Evolutionary conservation across 345 rosid genomes (phyloP).

Genomic region (Populus deltoides): DNA sequence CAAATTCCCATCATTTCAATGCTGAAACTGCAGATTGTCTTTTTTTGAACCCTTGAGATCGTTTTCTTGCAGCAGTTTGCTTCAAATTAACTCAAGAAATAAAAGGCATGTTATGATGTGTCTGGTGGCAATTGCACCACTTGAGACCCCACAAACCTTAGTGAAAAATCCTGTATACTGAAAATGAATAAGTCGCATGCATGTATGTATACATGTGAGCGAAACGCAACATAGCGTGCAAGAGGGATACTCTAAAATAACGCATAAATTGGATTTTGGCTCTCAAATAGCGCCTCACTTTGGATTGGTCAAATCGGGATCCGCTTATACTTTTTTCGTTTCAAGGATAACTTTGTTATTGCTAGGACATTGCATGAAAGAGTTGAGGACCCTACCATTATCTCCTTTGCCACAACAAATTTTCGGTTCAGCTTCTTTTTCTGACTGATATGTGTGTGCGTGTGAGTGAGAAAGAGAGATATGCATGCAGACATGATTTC

Average conservation of each 20-base stretch:
- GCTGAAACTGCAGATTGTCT: background rate
- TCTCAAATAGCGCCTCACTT: background rate
- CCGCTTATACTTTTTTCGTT: conserved; percentile 8
- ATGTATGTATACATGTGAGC: conserved; percentile 3
- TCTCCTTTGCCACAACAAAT: background rate
- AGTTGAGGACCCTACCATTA: conserved; percentile 1
- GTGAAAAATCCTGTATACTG: background rate
- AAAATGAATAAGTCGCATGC: background rate
- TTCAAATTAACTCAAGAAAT: background rate
- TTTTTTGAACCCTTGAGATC: too few relatives aligned
- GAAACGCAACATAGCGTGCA: conserved; percentile 9
- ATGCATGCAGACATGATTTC: background rate
- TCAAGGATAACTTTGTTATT: background rate
- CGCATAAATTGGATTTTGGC: background rate
- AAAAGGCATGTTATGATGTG: background rate
- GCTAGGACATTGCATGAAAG: background rate
- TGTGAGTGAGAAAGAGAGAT: background rate
- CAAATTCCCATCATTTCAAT: background rate
- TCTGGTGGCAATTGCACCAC: conserved; percentile 6
- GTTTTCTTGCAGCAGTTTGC: too few relatives aligned
- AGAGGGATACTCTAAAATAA: conserved; percentile 15
- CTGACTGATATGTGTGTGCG: conserved; percentile 18
- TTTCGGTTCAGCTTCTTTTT: conserved; percentile 28
- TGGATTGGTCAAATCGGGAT: conserved; percentile 28
- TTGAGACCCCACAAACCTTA: background rate